These are phyloP conservation scores for Gossypium australe DNA, from an alignment of 345 rosid genomes.

Conservation along the genomic window DNA sequence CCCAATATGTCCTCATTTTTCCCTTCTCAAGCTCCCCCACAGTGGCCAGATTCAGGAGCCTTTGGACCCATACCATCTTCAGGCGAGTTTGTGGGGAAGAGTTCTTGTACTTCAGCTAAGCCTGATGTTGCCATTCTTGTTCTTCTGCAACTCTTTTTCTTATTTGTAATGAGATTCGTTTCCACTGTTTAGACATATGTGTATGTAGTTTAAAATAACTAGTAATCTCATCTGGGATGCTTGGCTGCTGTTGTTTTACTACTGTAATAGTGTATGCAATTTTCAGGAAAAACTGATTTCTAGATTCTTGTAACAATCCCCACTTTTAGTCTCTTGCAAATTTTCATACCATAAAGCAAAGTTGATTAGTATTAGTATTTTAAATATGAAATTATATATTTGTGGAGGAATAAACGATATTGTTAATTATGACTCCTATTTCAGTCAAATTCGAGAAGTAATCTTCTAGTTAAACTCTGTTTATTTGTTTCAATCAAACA, in stretches of 20 bases:
- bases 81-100: constrained; percentile 48
- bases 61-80: constrained; percentile 42
- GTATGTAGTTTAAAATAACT: background rate
- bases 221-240: background rate
- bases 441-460: no score
- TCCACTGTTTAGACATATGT: background rate
- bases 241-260: background rate
- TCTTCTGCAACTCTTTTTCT: constrained; percentile 22
- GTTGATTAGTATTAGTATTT: background rate
- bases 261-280: background rate
- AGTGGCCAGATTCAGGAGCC: constrained; percentile 33
- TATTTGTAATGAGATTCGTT: background rate
- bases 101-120: constrained; percentile 28
- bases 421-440: no score
- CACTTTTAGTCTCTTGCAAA: background rate
- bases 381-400: no score
- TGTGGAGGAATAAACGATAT: background rate
- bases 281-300: background rate
- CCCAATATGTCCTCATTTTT: constrained; percentile 65
- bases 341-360: background rate
- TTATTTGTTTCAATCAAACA: no score
- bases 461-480: no score
- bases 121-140: constrained; percentile 17
- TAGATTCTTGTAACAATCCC: background rate
- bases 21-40: constrained; percentile 41